Percentiles rank a stretch among this genome's conserved stretches.
phyloP scores from a whole-genome alignment of 805 yeast genomes.

The Lipomyces orientalis region DNA sequence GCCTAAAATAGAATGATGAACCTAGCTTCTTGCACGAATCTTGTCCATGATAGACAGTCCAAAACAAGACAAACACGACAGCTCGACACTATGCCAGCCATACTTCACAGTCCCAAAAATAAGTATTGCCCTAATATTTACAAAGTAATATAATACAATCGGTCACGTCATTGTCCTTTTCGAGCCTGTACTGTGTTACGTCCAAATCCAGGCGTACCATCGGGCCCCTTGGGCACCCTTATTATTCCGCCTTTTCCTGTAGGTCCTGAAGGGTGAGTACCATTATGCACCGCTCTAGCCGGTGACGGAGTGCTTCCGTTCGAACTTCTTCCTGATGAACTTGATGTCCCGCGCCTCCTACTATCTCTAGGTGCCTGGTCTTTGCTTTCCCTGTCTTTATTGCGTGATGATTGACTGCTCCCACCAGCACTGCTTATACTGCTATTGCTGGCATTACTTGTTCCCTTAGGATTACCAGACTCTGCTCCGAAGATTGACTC shows the following conservation, averaged over 20 bases:
- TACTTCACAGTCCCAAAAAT: background rate
- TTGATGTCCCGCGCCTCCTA: constrained; percentile 1
- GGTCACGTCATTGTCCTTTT: background rate
- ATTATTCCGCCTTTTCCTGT: constrained; percentile 1
- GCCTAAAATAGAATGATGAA: background rate
- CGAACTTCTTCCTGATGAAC: background rate
- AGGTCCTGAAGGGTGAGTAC: background rate
- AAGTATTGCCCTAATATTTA: background rate
- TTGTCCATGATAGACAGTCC: background rate
- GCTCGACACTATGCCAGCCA: background rate
- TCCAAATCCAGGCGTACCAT: constrained; percentile 17
- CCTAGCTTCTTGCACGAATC: background rate
- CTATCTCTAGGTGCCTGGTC: background rate
- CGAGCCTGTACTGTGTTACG: background rate
- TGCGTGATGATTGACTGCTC: background rate
- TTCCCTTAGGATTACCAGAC: background rate
- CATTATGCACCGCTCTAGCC: background rate
- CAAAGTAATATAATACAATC: background rate
- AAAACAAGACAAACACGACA: background rate
- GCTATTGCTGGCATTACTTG: background rate
- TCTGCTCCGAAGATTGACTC: constrained; percentile 29
- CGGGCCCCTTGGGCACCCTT: constrained; percentile 23
- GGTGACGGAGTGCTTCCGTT: background rate
- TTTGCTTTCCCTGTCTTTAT: background rate
- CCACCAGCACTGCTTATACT: background rate